phyloP scores from a whole-genome alignment of 352 stramenopile species.

The Pythium coloratum region DNA sequence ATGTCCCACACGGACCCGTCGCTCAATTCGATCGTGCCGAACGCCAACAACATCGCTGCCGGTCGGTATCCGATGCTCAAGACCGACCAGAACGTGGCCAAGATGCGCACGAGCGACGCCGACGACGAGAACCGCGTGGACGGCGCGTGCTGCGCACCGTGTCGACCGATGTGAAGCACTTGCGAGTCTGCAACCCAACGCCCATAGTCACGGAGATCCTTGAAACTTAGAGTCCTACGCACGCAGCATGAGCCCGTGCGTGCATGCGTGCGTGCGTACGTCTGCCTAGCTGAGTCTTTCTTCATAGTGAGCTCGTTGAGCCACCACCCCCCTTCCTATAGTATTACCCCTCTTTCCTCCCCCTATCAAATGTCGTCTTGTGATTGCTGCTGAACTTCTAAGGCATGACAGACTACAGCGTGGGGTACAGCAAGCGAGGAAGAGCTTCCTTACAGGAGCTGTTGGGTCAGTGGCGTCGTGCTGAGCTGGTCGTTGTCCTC shows the following conservation, averaged over 20 bases:
- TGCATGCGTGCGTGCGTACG: background rate
- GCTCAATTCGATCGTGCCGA: slow-evolving; percentile 68
- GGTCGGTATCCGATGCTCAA: slow-evolving; percentile 79
- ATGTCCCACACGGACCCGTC: slow-evolving; percentile 56
- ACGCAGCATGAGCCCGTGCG: background rate
- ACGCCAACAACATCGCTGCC: slow-evolving; percentile 61
- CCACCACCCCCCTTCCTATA: background rate
- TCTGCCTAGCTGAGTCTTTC: slow-evolving; percentile 3
- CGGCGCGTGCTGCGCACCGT: slow-evolving; percentile 63
- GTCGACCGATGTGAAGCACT: slow-evolving; percentile 51
- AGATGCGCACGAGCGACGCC: slow-evolving; percentile 21
- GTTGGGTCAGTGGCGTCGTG: too few relatives aligned
- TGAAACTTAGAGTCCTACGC: background rate
- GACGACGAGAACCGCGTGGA: slow-evolving; percentile 37
- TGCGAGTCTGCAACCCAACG: background rate
- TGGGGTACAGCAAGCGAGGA: background rate
- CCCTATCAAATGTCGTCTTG: too few relatives aligned
- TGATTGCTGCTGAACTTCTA: too few relatives aligned
- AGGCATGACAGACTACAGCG: background rate
- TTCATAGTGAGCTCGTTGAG: background rate
- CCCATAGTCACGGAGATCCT: background rate
- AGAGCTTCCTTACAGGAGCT: background rate
- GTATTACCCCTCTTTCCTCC: background rate
- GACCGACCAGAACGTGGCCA: slow-evolving; percentile 64
- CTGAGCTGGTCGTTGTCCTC: background rate